phyloP scores from a whole-genome alignment of 2,329 filamentous ascomycete species.

The Pezicula radicicola region DNA sequence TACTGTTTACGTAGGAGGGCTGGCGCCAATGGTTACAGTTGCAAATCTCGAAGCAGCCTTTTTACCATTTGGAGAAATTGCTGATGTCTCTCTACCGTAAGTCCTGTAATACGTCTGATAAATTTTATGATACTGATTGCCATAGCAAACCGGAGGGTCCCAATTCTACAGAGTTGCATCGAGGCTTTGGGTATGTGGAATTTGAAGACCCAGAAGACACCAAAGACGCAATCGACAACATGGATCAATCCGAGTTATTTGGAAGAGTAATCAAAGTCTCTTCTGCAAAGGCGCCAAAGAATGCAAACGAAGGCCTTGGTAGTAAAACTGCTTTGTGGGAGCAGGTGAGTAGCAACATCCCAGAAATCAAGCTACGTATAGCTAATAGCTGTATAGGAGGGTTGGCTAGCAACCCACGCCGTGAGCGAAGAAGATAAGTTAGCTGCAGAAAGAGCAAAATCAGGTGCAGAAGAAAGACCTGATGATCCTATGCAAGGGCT shows the following conservation, averaged over 20 bases:
- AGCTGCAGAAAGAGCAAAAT: constrained; percentile 52
- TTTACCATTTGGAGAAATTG: constrained; percentile 93
- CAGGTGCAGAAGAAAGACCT: constrained; percentile 48
- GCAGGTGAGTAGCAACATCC: constrained; percentile 63
- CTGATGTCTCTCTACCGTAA: constrained; percentile 78
- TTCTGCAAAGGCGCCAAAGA: constrained; percentile 87
- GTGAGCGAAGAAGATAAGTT: constrained; percentile 75
- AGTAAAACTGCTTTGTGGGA: constrained; percentile 97
- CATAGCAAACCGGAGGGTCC: constrained; percentile 70
- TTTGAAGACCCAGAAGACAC: constrained; percentile 85
- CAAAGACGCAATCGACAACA: constrained; percentile 95
- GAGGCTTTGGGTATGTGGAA: constrained; percentile 96
- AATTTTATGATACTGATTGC: constrained; percentile 7
- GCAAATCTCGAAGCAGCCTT: constrained; percentile 85
- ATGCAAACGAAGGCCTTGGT: constrained; percentile 79
- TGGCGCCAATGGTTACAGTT: constrained; percentile 74
- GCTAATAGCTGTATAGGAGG: constrained; percentile 61
- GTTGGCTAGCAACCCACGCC: constrained; percentile 86
- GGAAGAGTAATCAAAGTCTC: constrained; percentile 91
- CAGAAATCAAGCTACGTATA: neutral
- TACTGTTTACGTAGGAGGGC: constrained; percentile 88
- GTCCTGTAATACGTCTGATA: constrained; percentile 5
- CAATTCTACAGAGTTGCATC: constrained; percentile 74
- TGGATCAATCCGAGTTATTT: constrained; percentile 96
- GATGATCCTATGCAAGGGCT: constrained; percentile 95